Evolutionary conservation across 2,329 filamentous ascomycete species (phyloP).

Genomic region (Gaeumannomyces tritici): DNA sequence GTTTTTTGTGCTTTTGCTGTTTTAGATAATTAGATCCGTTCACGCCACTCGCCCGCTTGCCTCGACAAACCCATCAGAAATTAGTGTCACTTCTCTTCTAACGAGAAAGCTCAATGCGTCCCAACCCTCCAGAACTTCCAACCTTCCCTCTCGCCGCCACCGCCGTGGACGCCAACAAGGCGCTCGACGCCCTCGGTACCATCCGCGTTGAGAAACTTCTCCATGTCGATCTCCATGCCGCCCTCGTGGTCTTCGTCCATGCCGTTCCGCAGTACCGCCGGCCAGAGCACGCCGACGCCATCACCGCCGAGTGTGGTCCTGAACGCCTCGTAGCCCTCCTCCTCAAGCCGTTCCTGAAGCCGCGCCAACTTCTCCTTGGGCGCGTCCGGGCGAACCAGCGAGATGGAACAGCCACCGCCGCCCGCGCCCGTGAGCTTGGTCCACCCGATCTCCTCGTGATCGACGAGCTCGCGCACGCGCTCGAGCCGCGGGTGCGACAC

Average conservation of each 20-base stretch:
- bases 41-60: not conserved
- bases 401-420: conserved; percentile 92
- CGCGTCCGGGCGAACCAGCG: conserved; percentile 64
- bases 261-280: conserved; percentile 80
- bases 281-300: conserved; percentile 89
- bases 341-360: conserved; percentile 55
- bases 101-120: conserved; percentile 14
- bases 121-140: conserved; percentile 82
- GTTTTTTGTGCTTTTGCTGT: no score
- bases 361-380: conserved; percentile 44
- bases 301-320: conserved; percentile 86
- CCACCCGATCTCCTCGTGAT: conserved; percentile 86
- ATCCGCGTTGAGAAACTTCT: conserved; percentile 71
- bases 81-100: not conserved
- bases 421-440: conserved; percentile 95
- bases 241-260: conserved; percentile 68
- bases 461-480: conserved; percentile 81
- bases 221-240: conserved; percentile 86
- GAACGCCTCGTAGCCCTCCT: conserved; percentile 74
- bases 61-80: not conserved
- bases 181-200: conserved; percentile 79
- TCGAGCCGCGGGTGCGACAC: conserved; percentile 93
- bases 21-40: no score
- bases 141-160: conserved; percentile 59
- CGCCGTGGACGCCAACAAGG: conserved; percentile 70